Evolutionary conservation across 768 basidiomycete species (phyloP), one percentile per base, ranked within the genome.

Genomic region (Punctularia strigosozonata): DNA sequence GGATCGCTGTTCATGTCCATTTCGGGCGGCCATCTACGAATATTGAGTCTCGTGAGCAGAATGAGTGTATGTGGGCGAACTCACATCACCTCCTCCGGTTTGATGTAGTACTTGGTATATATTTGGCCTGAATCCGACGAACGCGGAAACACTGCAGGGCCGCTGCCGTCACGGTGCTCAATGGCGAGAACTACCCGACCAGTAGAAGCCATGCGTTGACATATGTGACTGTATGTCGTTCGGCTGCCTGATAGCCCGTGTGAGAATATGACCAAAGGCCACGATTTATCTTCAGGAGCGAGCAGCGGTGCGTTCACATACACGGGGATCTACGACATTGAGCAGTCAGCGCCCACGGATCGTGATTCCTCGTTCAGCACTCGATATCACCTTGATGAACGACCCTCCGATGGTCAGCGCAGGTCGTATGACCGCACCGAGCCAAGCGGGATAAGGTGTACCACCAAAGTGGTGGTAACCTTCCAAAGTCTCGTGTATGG

Each of bases 81-180:
- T 53, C 46, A 77, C 80, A 57, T 52, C n/a, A 84, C 58, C 43
- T 77, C 73, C 7, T 61, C 54, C 18, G 75, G 71, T 18, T 64
- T 63, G 38, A 78, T 55, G 51, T 88, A 90, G 7, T 70, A 54
- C 19, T 63, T 52, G 21, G 46, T 44, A 37, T 45, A 59, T 45
- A 22, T 54, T 50, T 47, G 45, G 51, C 46, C 61, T 57, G 44
- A 50, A 49, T 21, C 38, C 31, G 39, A 47, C 58, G 60, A 31
- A 64, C 58, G 32, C 67, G 56, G 43, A 63, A 68, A 4, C 61
- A 50, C 47, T n/a, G 49, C 68, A 0, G 77, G 75, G 3, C 71
- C 78, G 3, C 80, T 80, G 1, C 87, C 88, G 53, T 92, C 90
- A 7, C 80, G 69, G 53, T 91, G 89, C 51, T 91, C 85, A 18